Base-by-base conservation (phyloP, 2,329 filamentous ascomycete genomes). In the Huntiella abstrusa region DNA sequence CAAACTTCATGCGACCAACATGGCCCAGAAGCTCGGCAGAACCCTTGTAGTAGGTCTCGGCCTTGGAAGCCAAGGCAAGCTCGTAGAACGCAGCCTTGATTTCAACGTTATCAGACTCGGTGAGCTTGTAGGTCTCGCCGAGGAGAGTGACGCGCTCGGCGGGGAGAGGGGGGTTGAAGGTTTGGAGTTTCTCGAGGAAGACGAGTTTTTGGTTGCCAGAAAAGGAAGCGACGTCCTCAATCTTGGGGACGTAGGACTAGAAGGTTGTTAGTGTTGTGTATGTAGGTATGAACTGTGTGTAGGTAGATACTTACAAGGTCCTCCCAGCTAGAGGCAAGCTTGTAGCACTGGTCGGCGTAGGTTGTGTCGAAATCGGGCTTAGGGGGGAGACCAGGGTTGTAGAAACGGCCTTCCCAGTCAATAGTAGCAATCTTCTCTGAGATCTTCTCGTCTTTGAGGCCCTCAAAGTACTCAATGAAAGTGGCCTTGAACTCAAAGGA, bases 1-100 rank as follows among this genome's bases (percentile, higher is more conserved):
- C 88, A 61, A 88, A 96, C 71, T 96, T 96, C 91, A 98, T 96
- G 48, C 91, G 70, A 10, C 91, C 91, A 17, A 95, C 86, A 45
- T 71, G 70, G 32, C 83, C 83, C 35, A 96, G 67, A 47, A 95
- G 66, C 49, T 83, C 74, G 1, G 80, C 77, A 0, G 84, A 75
- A 1, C 79, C 78, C 50, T 74, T 59, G 55, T 88, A 84, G 34
- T 81, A 73, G 48, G 68, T 72, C 44, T 70, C 61, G 55, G 86
- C 83, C 48, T 77, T 73, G 10, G 83, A 81, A 55, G 74, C 74
- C 56, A 98, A 70, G 1, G 83, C 83, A 33, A 95, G 73, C 46
- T 76, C 73, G 56, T 84, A 81, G 63, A 84, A 96, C 1, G 87
- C 74, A 12, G 77, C 73, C 54, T 83, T 75, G 42, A 98, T 71